Conservation (phyloP, 805 yeast species). For the Grigorovia jiainica region DNA sequence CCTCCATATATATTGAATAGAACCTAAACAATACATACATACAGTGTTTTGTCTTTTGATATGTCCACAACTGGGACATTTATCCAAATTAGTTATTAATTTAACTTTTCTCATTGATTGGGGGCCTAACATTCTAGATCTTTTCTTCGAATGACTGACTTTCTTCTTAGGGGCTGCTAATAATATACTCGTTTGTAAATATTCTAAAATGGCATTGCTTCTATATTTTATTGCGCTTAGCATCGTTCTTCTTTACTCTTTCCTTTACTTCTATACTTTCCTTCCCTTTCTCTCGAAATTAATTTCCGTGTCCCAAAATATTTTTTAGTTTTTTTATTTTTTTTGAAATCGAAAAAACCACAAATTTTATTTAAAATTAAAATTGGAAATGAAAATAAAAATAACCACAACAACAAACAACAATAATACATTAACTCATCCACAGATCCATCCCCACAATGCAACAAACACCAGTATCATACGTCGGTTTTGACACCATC, state of each 20-base stretch:
- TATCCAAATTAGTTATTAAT: conserved; percentile 63
- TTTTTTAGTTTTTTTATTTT: too few relatives aligned
- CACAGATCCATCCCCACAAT: neutral
- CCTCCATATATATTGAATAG: conserved; percentile 70
- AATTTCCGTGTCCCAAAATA: too few relatives aligned
- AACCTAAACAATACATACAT: conserved; percentile 86
- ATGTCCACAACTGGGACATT: conserved; percentile 95
- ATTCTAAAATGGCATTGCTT: neutral
- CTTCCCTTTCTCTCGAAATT: neutral
- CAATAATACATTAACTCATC: neutral
- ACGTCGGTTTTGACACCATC: conserved; percentile 95
- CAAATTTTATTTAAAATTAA: too few relatives aligned
- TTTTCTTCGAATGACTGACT: conserved; percentile 74
- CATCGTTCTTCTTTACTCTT: neutral
- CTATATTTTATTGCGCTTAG: neutral
- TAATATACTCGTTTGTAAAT: conserved; percentile 28
- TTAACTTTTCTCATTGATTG: conserved; percentile 24
- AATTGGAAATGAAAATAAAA: too few relatives aligned
- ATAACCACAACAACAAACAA: neutral
- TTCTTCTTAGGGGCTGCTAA: conserved; percentile 93
- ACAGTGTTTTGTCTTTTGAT: conserved; percentile 81
- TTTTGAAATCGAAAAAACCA: conserved; percentile 1
- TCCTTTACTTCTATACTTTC: neutral
- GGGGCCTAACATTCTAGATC: conserved; percentile 64
- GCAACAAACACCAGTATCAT: conserved; percentile 45